Base-by-base conservation (phyloP, 495 filamentous ascomycete species). In the Thozetella sp. region DNA sequence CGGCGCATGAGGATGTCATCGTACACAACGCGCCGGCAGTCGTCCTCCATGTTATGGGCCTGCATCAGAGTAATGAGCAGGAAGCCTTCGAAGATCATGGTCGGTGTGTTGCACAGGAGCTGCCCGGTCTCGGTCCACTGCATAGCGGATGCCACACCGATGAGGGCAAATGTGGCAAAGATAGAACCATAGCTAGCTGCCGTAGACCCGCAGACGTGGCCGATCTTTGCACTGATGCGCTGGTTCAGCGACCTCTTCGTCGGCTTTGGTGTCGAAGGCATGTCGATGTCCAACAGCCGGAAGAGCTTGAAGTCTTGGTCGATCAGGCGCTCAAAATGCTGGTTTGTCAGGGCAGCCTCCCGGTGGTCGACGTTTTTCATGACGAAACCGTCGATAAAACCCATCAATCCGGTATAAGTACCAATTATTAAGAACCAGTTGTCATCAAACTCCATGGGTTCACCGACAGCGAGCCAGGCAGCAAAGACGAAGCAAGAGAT, bases 381-480 rank as follows among this genome's bases (percentile, higher is more conserved):
- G 12, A 74, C 71, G 48, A 77, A 76, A 15, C 70, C 70, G 55
- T 76, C 72, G n/a, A 73, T 63, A 55, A 76, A 64, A 6, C 75
- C 72, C 34, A 76, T 63, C 17, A 77, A 63, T 2, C 75, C 75
- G 0, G 75, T 71, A 56, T 75, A 77, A 6, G 73, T 77, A 19
- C 75, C 75, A 55, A 75, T 75, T 27, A 76, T 62, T 0, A 77
- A 59, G 70, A 68, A 74, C 75, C 75, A 77, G 61, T 64, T 72
- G 48, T 64, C 61, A 53, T 64, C 64, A 56, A 66, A 74, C 1
- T 69, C 22, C 15, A 74, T 62, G 27, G 65, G 50, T 0, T 67
- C 67, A 0, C 73, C 72, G 48, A 71, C 61, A 19, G 62, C 61
- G 20, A 67, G 51, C 74, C 74, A 77, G 22, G 63, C 53, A 48